A percentile compares a stretch with the other conserved stretches of the same genome.
Conservation (phyloP, 768 basidiomycete species). For the Galerina marginata region DNA sequence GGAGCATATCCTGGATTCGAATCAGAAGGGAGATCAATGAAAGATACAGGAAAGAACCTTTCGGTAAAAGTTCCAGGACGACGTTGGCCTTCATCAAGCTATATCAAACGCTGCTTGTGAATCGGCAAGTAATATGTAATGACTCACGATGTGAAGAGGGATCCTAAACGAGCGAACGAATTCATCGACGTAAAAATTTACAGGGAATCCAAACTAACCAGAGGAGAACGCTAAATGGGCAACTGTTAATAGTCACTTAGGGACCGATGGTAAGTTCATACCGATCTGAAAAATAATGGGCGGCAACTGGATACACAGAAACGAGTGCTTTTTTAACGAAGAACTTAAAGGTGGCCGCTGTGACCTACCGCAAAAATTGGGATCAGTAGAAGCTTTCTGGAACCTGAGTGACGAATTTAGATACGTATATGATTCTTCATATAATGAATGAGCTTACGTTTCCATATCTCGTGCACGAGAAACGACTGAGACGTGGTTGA, state of each 20-base stretch:
- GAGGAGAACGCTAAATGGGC: background rate
- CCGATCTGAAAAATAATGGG: background rate
- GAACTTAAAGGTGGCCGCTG: too few relatives aligned
- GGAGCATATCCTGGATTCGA: background rate
- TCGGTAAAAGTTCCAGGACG: constrained; percentile 5
- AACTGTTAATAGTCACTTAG: background rate
- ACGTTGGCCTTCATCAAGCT: background rate
- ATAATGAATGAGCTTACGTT: background rate
- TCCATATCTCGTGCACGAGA: constrained; percentile 6
- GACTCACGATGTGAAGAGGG: background rate
- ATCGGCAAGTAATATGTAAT: background rate
- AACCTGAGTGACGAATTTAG: background rate
- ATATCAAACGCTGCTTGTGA: too few relatives aligned
- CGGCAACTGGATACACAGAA: background rate
- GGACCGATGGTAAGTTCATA: background rate
- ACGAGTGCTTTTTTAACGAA: background rate
- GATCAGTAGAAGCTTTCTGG: background rate
- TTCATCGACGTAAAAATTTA: background rate
- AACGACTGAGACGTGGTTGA: constrained; percentile 1
- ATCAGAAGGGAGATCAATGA: background rate
- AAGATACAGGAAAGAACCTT: background rate
- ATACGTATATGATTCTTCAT: background rate
- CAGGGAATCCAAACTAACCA: background rate
- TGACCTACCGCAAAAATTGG: background rate
- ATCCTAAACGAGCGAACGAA: background rate